Percentiles rank a stretch among this genome's conserved stretches.
phyloP scores from a whole-genome alignment of 164 flowering plant genomes.

The Sextonia rubra region DNA sequence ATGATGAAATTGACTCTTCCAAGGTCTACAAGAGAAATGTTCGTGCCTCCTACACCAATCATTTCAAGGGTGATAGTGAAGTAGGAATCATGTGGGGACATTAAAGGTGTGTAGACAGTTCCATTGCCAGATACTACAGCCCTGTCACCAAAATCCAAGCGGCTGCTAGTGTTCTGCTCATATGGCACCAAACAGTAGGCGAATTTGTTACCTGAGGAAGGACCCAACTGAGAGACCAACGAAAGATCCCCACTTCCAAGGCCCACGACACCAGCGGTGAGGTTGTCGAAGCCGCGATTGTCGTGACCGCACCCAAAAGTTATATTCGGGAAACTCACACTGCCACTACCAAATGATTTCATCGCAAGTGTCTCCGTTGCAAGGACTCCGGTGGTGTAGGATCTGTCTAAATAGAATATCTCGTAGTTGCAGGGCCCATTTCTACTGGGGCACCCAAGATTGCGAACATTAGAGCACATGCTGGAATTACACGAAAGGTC shows the following conservation, averaged over 20 bases:
- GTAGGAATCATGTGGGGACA: constrained; percentile 15
- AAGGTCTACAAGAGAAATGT: background rate
- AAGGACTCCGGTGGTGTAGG: no score
- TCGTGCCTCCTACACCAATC: constrained; percentile 33
- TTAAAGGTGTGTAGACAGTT: constrained; percentile 38
- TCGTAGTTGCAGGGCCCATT: no score
- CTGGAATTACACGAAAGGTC: constrained; percentile 27
- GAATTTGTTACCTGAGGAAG: constrained; percentile 38
- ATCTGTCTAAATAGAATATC: no score
- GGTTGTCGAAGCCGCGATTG: no score
- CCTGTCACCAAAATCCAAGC: constrained; percentile 31
- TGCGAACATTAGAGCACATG: no score
- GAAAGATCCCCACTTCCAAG: constrained; percentile 32
- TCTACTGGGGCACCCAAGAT: no score
- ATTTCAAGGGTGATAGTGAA: constrained; percentile 41
- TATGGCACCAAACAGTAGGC: constrained; percentile 51
- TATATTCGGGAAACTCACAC: no score
- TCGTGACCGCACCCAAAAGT: no score
- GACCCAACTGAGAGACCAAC: constrained; percentile 28
- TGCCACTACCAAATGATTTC: no score
- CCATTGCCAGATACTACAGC: constrained; percentile 28
- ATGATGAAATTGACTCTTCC: constrained; percentile 55
- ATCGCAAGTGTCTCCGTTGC: no score
- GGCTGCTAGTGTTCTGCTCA: background rate
- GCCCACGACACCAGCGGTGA: no score